Percentiles rank a stretch among this genome's conserved stretches.
Evolutionary conservation across 345 rosid genomes (phyloP).

Genomic region (Eucalyptus fibrosa): DNA sequence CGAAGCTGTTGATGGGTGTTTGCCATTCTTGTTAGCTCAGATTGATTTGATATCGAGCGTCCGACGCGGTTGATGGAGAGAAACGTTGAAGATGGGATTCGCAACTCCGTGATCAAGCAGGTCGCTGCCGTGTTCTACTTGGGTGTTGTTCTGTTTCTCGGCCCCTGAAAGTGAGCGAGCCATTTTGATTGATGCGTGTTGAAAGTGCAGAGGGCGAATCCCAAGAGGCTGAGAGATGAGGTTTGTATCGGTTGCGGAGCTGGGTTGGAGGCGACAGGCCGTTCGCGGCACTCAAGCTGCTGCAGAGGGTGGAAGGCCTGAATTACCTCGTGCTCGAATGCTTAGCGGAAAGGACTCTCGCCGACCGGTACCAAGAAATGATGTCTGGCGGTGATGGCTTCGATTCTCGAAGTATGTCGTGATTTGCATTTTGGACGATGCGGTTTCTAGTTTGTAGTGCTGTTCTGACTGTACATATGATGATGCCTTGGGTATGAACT

Average conservation of each 20-base stretch:
- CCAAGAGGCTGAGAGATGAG: constrained; percentile 42
- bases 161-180: neutral
- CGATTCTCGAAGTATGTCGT: constrained; percentile 56
- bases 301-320: constrained; percentile 46
- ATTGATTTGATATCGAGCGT: neutral
- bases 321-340: constrained; percentile 88
- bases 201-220: constrained; percentile 48
- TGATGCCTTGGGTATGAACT: neutral
- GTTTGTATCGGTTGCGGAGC: constrained; percentile 92
- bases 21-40: neutral
- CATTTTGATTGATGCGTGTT: neutral
- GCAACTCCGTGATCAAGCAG: constrained; percentile 23
- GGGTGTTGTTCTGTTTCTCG: neutral
- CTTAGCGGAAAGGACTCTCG: constrained; percentile 85
- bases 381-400: constrained; percentile 56
- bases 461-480: neutral
- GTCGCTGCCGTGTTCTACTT: constrained; percentile 1
- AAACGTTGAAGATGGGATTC: neutral
- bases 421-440: neutral
- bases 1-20: neutral
- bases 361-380: constrained; percentile 60
- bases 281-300: constrained; percentile 66
- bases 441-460: neutral
- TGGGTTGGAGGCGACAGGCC: constrained; percentile 91
- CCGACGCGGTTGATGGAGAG: neutral